Evolutionary conservation across 345 rosid genomes (phyloP), one percentile per base, ranked within the genome.

Genomic region (Hibiscus tridactylites): DNA sequence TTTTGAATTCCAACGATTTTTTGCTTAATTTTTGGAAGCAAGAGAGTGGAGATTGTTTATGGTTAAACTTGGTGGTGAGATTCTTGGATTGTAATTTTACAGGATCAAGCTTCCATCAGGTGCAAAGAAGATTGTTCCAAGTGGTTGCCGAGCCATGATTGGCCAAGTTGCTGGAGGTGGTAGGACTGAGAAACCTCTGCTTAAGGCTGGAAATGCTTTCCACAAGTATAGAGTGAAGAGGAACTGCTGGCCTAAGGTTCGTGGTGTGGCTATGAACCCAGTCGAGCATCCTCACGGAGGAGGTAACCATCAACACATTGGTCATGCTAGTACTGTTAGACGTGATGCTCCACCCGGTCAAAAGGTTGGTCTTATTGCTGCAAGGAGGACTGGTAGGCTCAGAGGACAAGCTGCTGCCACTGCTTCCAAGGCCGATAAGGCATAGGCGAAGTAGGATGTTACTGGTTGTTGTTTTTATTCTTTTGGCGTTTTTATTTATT

Each of bases 261-360:
- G 93, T 76, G 93, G 93, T 83, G 91, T 88, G 73, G 93, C 93
- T 46, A 88, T 88, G 93, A 88, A 88, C 35, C 93, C 93, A 44
- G 93, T 88, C 1, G 93, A 88, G 88, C 93, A 88, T 87, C 93
- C 93, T 35, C 93, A 88, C 2, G 93, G 93, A 63, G 93, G 93
- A 68, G 93, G 93, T 85, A 88, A 88, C 88, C 91, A 88, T 75
- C 93, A 88, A 76, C 93, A 88, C 31, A 88, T 88, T 72, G 93
- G 93, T 74, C 93, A 88, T 67, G 91, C 91, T 0, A 87, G 91
- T 74, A 88, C 91, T 0, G 91, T 87, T 47, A 82, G 88, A 63
- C 88, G 93, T 29, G 88, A 86, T 81, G 91, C 91, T n/a, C 91
- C 90, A 39, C 90, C 93, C 5, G 93, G 93, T 0, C 75, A 87